These are phyloP conservation scores for Perkinsus marinus DNA, from an alignment of 169 alveolate species.

Conservation along the genomic window DNA sequence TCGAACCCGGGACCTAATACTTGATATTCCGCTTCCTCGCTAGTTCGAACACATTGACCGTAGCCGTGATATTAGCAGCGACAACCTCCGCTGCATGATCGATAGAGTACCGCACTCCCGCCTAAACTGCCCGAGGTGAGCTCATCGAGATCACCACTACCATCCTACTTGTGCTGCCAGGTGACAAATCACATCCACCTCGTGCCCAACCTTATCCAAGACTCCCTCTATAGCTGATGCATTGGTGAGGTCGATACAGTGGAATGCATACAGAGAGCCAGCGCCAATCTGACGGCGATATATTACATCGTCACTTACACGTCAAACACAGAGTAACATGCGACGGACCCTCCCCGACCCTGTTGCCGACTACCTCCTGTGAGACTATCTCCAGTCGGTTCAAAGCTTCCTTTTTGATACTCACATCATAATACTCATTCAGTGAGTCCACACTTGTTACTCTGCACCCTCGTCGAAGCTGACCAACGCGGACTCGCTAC, in stretches of 20 bases:
- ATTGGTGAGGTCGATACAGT: neutral
- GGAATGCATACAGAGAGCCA: neutral
- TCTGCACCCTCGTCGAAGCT: conserved; percentile 4
- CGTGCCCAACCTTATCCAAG: neutral
- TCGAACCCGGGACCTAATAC: neutral
- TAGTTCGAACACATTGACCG: conserved; percentile 1
- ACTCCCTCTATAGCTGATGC: neutral
- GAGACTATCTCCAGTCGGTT: neutral
- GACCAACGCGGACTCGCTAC: neutral
- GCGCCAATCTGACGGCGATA: neutral
- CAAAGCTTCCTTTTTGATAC: neutral
- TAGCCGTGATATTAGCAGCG: conserved; percentile 2
- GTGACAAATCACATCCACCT: conserved; percentile 5
- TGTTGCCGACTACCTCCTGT: too few relatives aligned
- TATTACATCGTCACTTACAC: too few relatives aligned
- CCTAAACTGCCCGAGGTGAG: neutral
- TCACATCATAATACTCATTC: conserved; percentile 1
- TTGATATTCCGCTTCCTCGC: neutral
- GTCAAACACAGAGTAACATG: too few relatives aligned
- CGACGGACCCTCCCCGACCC: too few relatives aligned
- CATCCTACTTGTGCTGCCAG: conserved; percentile 21
- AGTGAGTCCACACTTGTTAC: conserved; percentile 8
- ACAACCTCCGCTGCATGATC: conserved; percentile 5
- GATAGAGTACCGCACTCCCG: conserved; percentile 30
- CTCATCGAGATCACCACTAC: neutral